Evolutionary conservation across 202 grass and related monocot species (phyloP).

Genomic region (Digitaria exilis): DNA sequence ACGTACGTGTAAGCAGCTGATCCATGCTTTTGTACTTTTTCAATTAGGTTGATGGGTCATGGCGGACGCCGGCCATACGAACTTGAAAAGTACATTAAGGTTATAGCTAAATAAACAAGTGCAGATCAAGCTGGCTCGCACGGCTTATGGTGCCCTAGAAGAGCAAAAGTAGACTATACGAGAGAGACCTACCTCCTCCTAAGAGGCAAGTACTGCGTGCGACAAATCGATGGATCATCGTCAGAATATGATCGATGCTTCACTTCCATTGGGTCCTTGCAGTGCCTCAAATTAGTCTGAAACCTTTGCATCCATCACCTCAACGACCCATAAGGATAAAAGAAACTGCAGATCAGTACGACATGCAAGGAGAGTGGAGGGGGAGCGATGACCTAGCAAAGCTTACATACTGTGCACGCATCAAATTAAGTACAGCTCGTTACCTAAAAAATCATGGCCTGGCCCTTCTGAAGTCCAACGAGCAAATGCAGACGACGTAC

Average conservation of each 20-base stretch:
- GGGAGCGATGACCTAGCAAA: not conserved
- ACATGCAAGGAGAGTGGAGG: not conserved
- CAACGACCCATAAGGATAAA: not conserved
- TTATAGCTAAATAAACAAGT: not conserved
- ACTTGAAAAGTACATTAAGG: slow-evolving; percentile 20
- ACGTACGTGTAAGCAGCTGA: not conserved
- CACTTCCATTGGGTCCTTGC: slow-evolving; percentile 1
- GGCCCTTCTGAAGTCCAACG: not conserved
- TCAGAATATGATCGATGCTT: not conserved
- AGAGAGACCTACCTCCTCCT: not conserved
- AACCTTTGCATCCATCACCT: not conserved
- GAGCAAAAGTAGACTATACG: not conserved
- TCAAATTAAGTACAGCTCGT: slow-evolving; percentile 10
- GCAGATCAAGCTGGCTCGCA: slow-evolving; percentile 11
- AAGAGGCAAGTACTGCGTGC: slow-evolving; percentile 35
- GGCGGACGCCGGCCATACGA: not conserved
- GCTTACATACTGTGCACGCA: not conserved
- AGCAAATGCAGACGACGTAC: slow-evolving; percentile 16
- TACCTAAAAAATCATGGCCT: not conserved
- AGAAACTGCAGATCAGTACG: not conserved
- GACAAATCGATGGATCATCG: slow-evolving; percentile 37
- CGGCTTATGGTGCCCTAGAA: slow-evolving; percentile 30
- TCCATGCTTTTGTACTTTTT: not conserved
- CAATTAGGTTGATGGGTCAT: not conserved
- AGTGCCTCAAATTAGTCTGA: not conserved